A percentile compares a stretch with the other conserved stretches of the same genome.
phyloP scores from a whole-genome alignment of 2,329 filamentous ascomycete genomes.

The Paraconiothyrium brasiliense region DNA sequence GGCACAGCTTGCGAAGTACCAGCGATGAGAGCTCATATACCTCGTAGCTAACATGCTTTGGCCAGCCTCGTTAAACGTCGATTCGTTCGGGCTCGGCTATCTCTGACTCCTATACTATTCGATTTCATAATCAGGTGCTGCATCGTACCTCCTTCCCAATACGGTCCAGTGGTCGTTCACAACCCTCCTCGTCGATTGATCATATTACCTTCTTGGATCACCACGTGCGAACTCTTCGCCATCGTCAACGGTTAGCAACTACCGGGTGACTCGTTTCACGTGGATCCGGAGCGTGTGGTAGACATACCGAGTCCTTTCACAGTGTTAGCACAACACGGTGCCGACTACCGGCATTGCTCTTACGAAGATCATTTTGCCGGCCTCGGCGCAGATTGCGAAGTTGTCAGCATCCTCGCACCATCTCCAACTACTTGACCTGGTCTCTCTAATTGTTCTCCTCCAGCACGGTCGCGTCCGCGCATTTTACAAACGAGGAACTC shows the following conservation, averaged over 20 bases:
- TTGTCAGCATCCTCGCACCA: not conserved
- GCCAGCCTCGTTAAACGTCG: not conserved
- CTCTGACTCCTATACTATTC: not conserved
- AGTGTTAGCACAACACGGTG: not conserved
- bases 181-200: not conserved
- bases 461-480: not conserved
- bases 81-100: not conserved
- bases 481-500: not conserved
- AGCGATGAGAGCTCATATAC: constrained; percentile 52
- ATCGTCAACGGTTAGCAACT: not conserved
- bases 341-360: not conserved
- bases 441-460: not conserved
- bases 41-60: not conserved
- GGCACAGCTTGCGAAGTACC: constrained; percentile 73
- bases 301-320: not conserved
- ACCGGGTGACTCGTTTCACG: not conserved
- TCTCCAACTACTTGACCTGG: not conserved
- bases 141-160: not conserved
- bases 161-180: not conserved
- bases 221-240: not conserved
- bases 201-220: not conserved
- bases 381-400: not conserved
- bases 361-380: not conserved
- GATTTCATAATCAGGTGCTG: not conserved
- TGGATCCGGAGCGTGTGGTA: not conserved